Conservation (phyloP, 352 stramenopile species). For the Paralagenidium karlingii region DNA sequence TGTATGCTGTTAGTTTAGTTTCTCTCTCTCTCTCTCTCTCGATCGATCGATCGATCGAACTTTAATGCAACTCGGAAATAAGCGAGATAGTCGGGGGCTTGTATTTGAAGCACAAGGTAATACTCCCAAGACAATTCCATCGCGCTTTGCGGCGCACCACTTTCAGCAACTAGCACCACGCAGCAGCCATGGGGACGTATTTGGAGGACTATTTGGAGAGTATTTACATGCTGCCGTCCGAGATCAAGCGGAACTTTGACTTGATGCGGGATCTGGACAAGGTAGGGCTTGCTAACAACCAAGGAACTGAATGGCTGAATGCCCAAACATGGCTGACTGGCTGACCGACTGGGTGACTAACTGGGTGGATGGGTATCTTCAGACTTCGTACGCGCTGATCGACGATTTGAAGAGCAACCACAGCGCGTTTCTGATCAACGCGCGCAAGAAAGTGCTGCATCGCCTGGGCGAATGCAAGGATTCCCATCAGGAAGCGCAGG, state of each 20-base stretch:
- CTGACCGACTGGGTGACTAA: background rate
- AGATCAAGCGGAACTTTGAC: conserved; percentile 85
- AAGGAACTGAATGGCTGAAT: too few relatives aligned
- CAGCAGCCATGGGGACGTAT: conserved; percentile 65
- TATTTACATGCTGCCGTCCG: conserved; percentile 83
- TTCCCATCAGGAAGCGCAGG: conserved; percentile 24
- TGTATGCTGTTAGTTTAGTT: too few relatives aligned
- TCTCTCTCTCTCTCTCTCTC: too few relatives aligned
- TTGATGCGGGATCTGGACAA: conserved; percentile 83
- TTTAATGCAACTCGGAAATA: too few relatives aligned
- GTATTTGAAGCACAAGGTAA: too few relatives aligned
- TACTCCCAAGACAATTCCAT: too few relatives aligned
- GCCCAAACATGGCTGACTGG: too few relatives aligned
- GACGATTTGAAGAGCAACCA: conserved; percentile 60
- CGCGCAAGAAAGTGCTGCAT: conserved; percentile 45
- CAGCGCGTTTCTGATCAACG: conserved; percentile 40
- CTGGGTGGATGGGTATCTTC: background rate
- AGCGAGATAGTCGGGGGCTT: too few relatives aligned
- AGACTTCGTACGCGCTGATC: conserved; percentile 68
- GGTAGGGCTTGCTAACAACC: conserved; percentile 11
- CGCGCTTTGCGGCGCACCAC: too few relatives aligned
- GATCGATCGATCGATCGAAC: too few relatives aligned
- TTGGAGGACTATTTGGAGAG: conserved; percentile 80
- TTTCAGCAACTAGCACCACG: too few relatives aligned
- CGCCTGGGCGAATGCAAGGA: conserved; percentile 26